Percentiles rank a stretch among this genome's conserved stretches.
Evolutionary conservation across 768 basidiomycete species (phyloP).

Genomic region (Sutorius australiensis): DNA sequence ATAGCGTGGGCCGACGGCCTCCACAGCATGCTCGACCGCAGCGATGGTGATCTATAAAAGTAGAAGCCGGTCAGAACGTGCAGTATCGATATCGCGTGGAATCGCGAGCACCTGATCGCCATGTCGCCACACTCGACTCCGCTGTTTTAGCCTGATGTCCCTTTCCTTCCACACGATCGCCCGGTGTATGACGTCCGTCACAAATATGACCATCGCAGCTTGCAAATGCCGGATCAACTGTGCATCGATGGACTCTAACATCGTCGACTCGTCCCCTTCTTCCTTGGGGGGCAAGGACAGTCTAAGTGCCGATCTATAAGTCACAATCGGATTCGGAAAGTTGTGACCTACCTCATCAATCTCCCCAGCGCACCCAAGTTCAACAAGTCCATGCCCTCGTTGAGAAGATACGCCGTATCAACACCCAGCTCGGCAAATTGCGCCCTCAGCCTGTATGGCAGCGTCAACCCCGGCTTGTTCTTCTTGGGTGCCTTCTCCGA

Average conservation of each 20-base stretch:
- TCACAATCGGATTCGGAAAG: slow-evolving; percentile 12
- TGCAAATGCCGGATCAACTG: slow-evolving; percentile 46
- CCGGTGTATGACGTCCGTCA: slow-evolving; percentile 46
- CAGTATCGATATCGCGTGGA: background rate
- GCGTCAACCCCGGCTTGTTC: slow-evolving; percentile 38
- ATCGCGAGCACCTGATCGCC: slow-evolving; percentile 39
- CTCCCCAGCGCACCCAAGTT: slow-evolving; percentile 34
- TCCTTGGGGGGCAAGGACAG: slow-evolving; percentile 27
- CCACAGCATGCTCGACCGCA: slow-evolving; percentile 48
- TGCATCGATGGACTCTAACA: slow-evolving; percentile 42
- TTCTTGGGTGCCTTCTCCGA: slow-evolving; percentile 12
- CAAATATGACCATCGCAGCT: slow-evolving; percentile 47
- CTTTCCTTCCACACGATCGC: slow-evolving; percentile 56
- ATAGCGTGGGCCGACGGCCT: slow-evolving; percentile 40
- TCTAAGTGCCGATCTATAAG: slow-evolving; percentile 12
- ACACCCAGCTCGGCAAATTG: slow-evolving; percentile 44
- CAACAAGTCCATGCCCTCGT: slow-evolving; percentile 42
- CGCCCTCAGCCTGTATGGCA: slow-evolving; percentile 42
- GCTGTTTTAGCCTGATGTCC: slow-evolving; percentile 53
- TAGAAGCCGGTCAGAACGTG: background rate
- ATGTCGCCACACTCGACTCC: slow-evolving; percentile 57
- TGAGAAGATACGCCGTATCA: slow-evolving; percentile 39
- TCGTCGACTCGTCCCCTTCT: slow-evolving; percentile 21
- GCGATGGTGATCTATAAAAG: slow-evolving; percentile 38
- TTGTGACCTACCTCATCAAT: slow-evolving; percentile 40